Evolutionary conservation across 768 basidiomycete genomes (phyloP), one percentile per base, ranked within the genome.

Genomic region (Filobasidium floriforme): DNA sequence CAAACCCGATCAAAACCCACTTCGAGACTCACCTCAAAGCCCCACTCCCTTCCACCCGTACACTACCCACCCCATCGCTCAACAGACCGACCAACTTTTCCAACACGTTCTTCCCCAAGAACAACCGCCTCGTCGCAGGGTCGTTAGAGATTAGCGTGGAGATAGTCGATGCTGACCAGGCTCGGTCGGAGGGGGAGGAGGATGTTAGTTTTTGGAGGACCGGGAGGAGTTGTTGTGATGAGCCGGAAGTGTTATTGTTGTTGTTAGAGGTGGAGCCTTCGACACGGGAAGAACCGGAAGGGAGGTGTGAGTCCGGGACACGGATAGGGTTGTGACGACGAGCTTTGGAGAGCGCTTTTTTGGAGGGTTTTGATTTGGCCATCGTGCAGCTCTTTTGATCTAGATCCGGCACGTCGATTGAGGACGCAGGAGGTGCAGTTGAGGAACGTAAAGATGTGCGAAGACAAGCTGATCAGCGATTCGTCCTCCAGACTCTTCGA

Each of bases 111-210:
- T 89, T 91, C 32, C 89, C 89, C 74, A 94, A 92, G 22, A 97
- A 82, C 71, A 97, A 80, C 69, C 93, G 81, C 67, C 93, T 82
- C 15, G 93, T 96, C 7, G 90, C 90, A 22, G 92, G 88, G 77
- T 97, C 93, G 71, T 94, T 94, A 76, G 92, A 89, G 68, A 94
- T 94, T 59, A 97, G 81, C 77, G 90, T 94, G 12, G 90, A 92
- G n/a, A 94, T 88, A 0, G 92, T 92, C 26, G 92, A 91, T 76
- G 92, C 94, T 3, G 92, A 91, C 92, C 91, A 96, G 76, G 90
- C 90, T 62, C 93, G 85, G 70, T 97, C 93, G 41, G 24, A 24
- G 41, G 26, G 61, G 19, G 29, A 61, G 32, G 41, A 12, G 5
- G 40, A 41, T 69, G 74, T 64, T 65, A 92, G 93, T 84, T 94